A percentile compares a stretch with the other conserved stretches of the same genome.
Conservation (phyloP, 2,329 filamentous ascomycete species). For the Ophiostoma ulmi region DNA sequence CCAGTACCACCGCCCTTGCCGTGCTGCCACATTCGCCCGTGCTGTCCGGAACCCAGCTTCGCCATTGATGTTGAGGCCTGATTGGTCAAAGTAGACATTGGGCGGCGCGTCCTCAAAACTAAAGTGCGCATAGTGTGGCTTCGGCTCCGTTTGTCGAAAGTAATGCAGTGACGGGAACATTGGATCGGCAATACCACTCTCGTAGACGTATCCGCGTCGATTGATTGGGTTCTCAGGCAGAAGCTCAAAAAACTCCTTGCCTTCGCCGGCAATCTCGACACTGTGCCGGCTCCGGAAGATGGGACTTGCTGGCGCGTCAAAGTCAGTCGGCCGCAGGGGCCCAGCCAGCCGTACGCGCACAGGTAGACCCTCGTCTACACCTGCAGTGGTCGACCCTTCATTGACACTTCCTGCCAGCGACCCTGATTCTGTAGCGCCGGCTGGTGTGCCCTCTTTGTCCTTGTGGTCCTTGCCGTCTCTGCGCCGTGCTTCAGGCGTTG, state of each 20-base stretch:
- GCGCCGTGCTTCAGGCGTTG: conserved; percentile 53
- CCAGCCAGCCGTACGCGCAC: conserved; percentile 56
- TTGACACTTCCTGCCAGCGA: conserved; percentile 6
- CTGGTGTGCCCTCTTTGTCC: conserved; percentile 11
- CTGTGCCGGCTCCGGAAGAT: conserved; percentile 54
- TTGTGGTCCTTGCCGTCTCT: conserved; percentile 2
- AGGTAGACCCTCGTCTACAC: conserved; percentile 45
- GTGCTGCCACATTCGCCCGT: conserved; percentile 80
- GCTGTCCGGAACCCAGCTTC: conserved; percentile 91
- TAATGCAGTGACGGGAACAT: conserved; percentile 79
- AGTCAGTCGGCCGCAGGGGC: conserved; percentile 58
- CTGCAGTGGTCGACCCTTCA: background rate
- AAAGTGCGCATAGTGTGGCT: conserved; percentile 76
- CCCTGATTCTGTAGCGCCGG: background rate
- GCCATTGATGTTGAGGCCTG: conserved; percentile 74
- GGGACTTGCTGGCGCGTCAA: conserved; percentile 54
- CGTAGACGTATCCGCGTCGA: conserved; percentile 77
- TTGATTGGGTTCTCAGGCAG: conserved; percentile 57
- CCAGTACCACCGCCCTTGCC: conserved; percentile 89
- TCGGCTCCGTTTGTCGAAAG: conserved; percentile 82
- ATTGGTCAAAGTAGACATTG: conserved; percentile 74
- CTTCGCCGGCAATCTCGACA: conserved; percentile 45
- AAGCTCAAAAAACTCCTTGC: conserved; percentile 55
- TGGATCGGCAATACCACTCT: conserved; percentile 84
- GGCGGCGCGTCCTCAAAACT: conserved; percentile 89